Conservation (phyloP, 2,329 filamentous ascomycete species). For the Pseudodiploospora longispora region DNA sequence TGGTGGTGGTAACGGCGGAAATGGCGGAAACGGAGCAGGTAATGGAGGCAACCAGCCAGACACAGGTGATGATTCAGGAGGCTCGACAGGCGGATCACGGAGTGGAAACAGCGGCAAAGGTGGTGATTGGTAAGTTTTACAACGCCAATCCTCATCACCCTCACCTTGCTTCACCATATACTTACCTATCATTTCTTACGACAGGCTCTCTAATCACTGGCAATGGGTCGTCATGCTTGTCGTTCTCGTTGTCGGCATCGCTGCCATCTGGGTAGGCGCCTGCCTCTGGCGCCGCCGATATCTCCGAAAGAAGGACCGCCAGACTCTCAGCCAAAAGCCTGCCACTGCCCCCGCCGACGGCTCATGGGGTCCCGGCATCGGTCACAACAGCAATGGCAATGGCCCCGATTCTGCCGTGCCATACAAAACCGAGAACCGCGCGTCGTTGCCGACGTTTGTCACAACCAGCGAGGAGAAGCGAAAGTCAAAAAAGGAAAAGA, state of each 20-base stretch:
- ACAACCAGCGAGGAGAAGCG: constrained; percentile 7
- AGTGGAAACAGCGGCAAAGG: constrained; percentile 29
- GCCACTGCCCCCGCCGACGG: constrained; percentile 27
- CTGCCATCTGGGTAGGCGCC: constrained; percentile 57
- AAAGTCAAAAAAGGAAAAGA: constrained; percentile 13
- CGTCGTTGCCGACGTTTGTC: constrained; percentile 3
- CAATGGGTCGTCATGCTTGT: constrained; percentile 79
- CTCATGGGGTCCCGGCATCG: constrained; percentile 25
- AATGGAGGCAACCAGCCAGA: not conserved
- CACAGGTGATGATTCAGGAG: constrained; percentile 6
- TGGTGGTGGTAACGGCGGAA: not conserved
- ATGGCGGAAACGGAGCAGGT: not conserved
- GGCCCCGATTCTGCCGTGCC: constrained; percentile 23
- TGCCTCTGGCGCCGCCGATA: constrained; percentile 68
- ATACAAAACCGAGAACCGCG: constrained; percentile 23
- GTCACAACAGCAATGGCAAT: constrained; percentile 13
- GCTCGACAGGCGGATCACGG: constrained; percentile 6
- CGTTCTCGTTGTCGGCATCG: constrained; percentile 62
- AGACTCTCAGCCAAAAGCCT: constrained; percentile 30
- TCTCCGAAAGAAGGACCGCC: constrained; percentile 58
- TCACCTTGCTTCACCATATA: not conserved
- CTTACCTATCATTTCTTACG: not conserved
- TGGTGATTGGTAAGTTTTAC: constrained; percentile 37
- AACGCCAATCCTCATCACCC: not conserved
- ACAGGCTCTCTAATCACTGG: constrained; percentile 62